phyloP scores from a whole-genome alignment of 768 basidiomycete species.

The Leccinum rimulosum region DNA sequence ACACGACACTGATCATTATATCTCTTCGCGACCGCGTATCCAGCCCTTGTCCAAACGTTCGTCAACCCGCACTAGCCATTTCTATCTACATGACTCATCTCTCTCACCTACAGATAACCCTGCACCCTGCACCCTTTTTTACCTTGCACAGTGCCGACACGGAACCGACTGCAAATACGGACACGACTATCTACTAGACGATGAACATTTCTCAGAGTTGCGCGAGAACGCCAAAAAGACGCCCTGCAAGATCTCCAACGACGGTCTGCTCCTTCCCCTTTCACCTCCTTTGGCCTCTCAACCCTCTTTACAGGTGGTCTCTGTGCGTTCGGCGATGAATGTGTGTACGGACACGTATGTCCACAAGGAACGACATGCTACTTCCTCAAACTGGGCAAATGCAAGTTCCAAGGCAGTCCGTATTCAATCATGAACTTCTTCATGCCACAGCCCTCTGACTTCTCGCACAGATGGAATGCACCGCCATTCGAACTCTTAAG shows the following conservation, averaged over 20 bases:
- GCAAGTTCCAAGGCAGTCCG: constrained; percentile 62
- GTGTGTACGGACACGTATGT: constrained; percentile 41
- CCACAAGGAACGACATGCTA: constrained; percentile 52
- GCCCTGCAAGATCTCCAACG: constrained; percentile 59
- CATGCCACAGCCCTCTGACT: constrained; percentile 7
- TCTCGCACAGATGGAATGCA: constrained; percentile 41
- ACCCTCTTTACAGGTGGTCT: constrained; percentile 41
- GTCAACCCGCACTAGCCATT: constrained; percentile 27
- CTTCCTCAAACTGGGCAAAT: constrained; percentile 51
- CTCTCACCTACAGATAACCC: constrained; percentile 43
- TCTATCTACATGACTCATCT: not conserved
- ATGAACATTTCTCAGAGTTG: constrained; percentile 53
- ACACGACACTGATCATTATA: constrained; percentile 6
- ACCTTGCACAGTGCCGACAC: constrained; percentile 59
- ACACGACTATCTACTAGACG: constrained; percentile 58
- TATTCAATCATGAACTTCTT: constrained; percentile 15
- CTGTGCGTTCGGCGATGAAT: constrained; percentile 59
- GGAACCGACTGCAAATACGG: constrained; percentile 57
- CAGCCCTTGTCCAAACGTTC: constrained; percentile 63
- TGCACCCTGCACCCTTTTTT: constrained; percentile 66
- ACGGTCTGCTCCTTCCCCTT: constrained; percentile 38
- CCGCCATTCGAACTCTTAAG: constrained; percentile 22
- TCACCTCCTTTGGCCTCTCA: not conserved
- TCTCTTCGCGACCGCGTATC: constrained; percentile 10
- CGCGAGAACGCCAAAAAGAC: constrained; percentile 57